phyloP scores from a whole-genome alignment of 164 flowering plant genomes.

The Chloranthus sessilifolius region DNA sequence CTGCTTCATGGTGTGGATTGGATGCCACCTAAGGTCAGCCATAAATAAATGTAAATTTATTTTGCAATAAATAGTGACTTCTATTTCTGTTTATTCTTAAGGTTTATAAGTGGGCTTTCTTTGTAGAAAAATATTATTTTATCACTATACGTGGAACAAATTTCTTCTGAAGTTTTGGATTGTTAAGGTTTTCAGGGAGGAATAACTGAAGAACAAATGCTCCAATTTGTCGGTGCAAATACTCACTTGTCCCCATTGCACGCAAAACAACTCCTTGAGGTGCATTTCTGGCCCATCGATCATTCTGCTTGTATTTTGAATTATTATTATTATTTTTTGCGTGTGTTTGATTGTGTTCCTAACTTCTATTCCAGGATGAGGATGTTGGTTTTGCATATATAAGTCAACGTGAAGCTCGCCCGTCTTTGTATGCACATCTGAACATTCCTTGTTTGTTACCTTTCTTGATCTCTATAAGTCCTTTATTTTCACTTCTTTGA shows the following conservation, averaged over 20 bases:
- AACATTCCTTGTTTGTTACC: background rate
- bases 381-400: constrained; percentile 87
- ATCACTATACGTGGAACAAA: background rate
- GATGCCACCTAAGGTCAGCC: constrained; percentile 97
- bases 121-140: background rate
- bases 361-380: constrained; percentile 57
- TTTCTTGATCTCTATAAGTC: constrained; percentile 3
- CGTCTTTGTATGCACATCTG: constrained; percentile 68
- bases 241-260: constrained; percentile 60
- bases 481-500: no score
- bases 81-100: no score
- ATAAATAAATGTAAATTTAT: background rate
- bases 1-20: constrained; percentile 98
- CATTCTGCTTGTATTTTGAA: background rate
- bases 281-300: constrained; percentile 16
- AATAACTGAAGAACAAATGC: constrained; percentile 94
- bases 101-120: background rate
- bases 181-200: constrained; percentile 73
- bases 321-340: no score
- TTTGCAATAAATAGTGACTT: background rate
- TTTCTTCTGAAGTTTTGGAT: constrained; percentile 17
- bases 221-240: constrained; percentile 94
- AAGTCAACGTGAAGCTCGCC: constrained; percentile 92
- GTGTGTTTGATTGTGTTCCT: background rate
- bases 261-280: constrained; percentile 92